phyloP scores from a whole-genome alignment of 2,329 filamentous ascomycete genomes.

The Diplodia seriata region DNA sequence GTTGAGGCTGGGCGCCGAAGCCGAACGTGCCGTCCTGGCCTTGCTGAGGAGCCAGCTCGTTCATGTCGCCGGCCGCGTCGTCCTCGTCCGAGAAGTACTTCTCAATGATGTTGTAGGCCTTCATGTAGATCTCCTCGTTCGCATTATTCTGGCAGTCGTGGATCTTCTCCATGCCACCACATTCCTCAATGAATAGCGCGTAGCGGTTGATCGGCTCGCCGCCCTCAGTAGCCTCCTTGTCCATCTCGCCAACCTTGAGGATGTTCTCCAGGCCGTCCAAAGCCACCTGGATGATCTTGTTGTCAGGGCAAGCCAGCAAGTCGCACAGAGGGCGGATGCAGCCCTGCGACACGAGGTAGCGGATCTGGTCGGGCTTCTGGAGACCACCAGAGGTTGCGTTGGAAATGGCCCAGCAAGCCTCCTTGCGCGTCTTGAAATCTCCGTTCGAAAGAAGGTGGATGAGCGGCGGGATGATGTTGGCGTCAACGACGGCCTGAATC shows the following conservation, averaged over 20 bases:
- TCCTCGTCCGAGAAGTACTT: slow-evolving; percentile 99
- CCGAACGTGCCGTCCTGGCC: slow-evolving; percentile 79
- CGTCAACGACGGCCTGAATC: slow-evolving; percentile 95
- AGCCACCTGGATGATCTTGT: slow-evolving; percentile 99
- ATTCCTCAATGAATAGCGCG: slow-evolving; percentile 97
- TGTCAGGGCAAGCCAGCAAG: slow-evolving; percentile 92
- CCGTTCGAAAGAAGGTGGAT: slow-evolving; percentile 96
- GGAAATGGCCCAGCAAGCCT: slow-evolving; percentile 99
- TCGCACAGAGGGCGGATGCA: slow-evolving; percentile 98
- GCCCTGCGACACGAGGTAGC: slow-evolving; percentile 89
- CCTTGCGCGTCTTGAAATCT: slow-evolving; percentile 98
- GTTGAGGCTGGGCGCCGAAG: slow-evolving; percentile 70
- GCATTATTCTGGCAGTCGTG: slow-evolving; percentile 99
- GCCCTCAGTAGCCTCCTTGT: slow-evolving; percentile 86
- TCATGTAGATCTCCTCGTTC: slow-evolving; percentile 99
- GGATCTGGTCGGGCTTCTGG: slow-evolving; percentile 98
- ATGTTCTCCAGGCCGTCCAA: slow-evolving; percentile 99
- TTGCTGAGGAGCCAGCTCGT: slow-evolving; percentile 76
- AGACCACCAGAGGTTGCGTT: slow-evolving; percentile 97
- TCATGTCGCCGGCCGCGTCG: slow-evolving; percentile 77
- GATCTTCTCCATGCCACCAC: slow-evolving; percentile 99
- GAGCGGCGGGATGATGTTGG: slow-evolving; percentile 93
- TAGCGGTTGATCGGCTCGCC: slow-evolving; percentile 89
- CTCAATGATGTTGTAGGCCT: slow-evolving; percentile 99
- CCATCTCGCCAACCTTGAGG: slow-evolving; percentile 97